phyloP scores from a whole-genome alignment of 768 basidiomycete genomes.

The Suillus tomentosus region DNA sequence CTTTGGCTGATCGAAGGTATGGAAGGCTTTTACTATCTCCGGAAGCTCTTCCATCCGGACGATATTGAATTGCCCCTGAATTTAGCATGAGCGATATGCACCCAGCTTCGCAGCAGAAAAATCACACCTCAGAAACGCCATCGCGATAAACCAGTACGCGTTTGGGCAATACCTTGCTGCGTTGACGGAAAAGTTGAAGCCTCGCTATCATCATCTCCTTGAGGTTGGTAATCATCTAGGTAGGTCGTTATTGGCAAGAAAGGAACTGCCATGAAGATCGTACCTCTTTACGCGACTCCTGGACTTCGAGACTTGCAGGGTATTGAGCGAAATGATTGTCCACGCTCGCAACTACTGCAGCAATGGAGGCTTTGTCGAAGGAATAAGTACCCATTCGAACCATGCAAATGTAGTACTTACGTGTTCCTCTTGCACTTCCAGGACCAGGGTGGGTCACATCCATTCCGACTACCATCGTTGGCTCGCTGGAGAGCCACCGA shows the following conservation, averaged over 20 bases:
- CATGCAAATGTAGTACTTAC: slow-evolving; percentile 18
- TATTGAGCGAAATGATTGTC: slow-evolving; percentile 50
- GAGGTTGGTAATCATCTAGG: slow-evolving; percentile 51
- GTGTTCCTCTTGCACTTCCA: slow-evolving; percentile 59
- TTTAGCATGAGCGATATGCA: slow-evolving; percentile 16
- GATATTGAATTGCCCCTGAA: slow-evolving; percentile 49
- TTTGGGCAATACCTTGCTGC: slow-evolving; percentile 39
- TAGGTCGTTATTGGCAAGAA: background rate
- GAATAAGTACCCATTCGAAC: background rate
- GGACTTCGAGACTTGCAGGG: slow-evolving; percentile 51
- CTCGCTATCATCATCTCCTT: slow-evolving; percentile 51
- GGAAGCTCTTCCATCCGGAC: slow-evolving; percentile 48
- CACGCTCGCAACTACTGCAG: slow-evolving; percentile 53
- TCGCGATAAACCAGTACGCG: slow-evolving; percentile 64
- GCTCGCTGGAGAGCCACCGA: slow-evolving; percentile 38
- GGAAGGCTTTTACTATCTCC: slow-evolving; percentile 44
- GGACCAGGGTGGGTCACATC: slow-evolving; percentile 81
- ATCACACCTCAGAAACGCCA: slow-evolving; percentile 74
- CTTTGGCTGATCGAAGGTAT: slow-evolving; percentile 37
- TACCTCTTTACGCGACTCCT: slow-evolving; percentile 73
- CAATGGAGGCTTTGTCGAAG: slow-evolving; percentile 42
- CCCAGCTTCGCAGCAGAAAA: background rate
- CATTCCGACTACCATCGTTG: slow-evolving; percentile 59
- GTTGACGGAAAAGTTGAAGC: slow-evolving; percentile 40
- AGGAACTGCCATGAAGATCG: slow-evolving; percentile 6